A percentile compares a stretch with the other conserved stretches of the same genome.
Evolutionary conservation across 1,284 basidiomycete species (phyloP).

Genomic region (Neonothopanus nambi): DNA sequence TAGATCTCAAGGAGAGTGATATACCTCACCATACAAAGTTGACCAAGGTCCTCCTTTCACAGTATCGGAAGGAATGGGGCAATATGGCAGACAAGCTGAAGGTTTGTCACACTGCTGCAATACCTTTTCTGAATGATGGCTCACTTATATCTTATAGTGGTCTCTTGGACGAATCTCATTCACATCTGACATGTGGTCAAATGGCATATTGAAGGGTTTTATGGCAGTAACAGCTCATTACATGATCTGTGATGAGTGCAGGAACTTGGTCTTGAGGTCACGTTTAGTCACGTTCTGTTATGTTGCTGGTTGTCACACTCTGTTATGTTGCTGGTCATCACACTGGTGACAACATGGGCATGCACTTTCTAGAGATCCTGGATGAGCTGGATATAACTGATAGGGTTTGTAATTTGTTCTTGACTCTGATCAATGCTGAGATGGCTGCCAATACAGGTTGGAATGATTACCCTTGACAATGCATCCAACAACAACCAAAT

Average conservation of each 20-base stretch:
- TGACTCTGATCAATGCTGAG: no score
- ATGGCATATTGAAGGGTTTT: slow-evolving; percentile 19
- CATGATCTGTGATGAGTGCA: neutral
- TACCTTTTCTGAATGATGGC: no score
- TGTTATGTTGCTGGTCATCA: no score
- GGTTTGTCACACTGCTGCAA: slow-evolving; percentile 19
- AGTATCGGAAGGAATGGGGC: slow-evolving; percentile 20
- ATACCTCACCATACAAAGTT: slow-evolving; percentile 20
- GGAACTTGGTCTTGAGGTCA: slow-evolving; percentile 11
- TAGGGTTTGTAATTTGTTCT: neutral
- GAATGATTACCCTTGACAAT: no score
- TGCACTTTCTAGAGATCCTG: slow-evolving; percentile 16
- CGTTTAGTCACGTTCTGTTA: slow-evolving; percentile 25
- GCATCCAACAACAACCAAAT: no score
- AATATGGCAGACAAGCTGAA: slow-evolving; percentile 22
- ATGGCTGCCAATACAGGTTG: no score
- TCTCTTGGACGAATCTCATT: slow-evolving; percentile 25
- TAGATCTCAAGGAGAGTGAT: slow-evolving; percentile 10
- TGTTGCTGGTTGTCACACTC: slow-evolving; percentile 5
- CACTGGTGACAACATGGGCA: slow-evolving; percentile 19
- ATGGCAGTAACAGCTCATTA: slow-evolving; percentile 31
- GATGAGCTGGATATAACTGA: slow-evolving; percentile 12
- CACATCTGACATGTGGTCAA: slow-evolving; percentile 31
- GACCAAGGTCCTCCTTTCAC: slow-evolving; percentile 21
- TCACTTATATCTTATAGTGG: slow-evolving; percentile 16